Evolutionary conservation across 805 yeast species (phyloP).

Genomic region (Metahyphopichia silvanorum): DNA sequence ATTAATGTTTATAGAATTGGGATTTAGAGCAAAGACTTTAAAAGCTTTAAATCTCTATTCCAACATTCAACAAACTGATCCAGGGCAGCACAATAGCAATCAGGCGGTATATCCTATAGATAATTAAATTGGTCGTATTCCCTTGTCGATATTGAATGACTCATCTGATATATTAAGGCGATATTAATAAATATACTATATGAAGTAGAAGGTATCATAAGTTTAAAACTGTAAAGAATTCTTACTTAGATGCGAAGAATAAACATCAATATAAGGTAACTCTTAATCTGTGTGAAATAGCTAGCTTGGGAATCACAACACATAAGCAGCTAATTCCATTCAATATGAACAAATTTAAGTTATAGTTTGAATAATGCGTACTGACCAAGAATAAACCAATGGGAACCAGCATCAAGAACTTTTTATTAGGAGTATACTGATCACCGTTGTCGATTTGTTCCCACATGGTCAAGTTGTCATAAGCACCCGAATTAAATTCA

Average conservation of each 20-base stretch:
- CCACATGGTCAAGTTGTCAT: conserved; percentile 97
- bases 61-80: too few relatives aligned
- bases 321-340: conserved; percentile 79
- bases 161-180: too few relatives aligned
- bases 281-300: conserved; percentile 75
- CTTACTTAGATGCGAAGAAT: not conserved
- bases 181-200: too few relatives aligned
- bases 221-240: too few relatives aligned
- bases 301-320: conserved; percentile 90
- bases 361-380: conserved; percentile 88
- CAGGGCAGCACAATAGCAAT: too few relatives aligned
- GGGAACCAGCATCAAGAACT: conserved; percentile 90
- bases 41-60: too few relatives aligned
- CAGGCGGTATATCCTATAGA: too few relatives aligned
- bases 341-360: conserved; percentile 70
- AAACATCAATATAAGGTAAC: conserved; percentile 41
- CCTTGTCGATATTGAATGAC: too few relatives aligned
- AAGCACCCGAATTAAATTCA: conserved; percentile 95
- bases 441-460: conserved; percentile 96
- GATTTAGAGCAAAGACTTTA: too few relatives aligned
- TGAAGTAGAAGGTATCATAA: too few relatives aligned
- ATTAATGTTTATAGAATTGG: too few relatives aligned
- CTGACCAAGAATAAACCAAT: conserved; percentile 79
- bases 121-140: too few relatives aligned
- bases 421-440: conserved; percentile 94